Conservation (phyloP, 805 yeast species). For the Candida schatavii region DNA sequence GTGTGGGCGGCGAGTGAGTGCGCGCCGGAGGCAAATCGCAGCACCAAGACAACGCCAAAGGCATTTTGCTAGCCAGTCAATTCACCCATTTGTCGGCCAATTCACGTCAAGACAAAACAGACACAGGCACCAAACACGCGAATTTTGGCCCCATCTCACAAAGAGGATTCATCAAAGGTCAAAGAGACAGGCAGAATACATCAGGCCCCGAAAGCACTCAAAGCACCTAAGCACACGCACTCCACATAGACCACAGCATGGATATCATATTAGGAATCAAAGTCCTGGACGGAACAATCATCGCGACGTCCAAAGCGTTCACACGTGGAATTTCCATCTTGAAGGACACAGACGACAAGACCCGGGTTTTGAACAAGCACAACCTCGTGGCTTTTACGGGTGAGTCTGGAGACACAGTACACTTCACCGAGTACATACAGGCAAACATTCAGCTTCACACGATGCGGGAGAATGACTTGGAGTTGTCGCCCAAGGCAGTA, state of each 20-base stretch:
- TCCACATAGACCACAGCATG: conserved; percentile 44
- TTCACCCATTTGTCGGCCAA: no score
- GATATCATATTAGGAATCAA: conserved; percentile 87
- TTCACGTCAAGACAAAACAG: no score
- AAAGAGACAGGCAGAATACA: no score
- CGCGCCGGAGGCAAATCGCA: no score
- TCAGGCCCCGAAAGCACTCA: no score
- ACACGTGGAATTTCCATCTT: conserved; percentile 58
- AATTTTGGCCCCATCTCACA: no score
- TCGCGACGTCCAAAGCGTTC: conserved; percentile 94
- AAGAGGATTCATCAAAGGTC: no score
- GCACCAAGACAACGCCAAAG: no score
- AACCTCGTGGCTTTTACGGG: conserved; percentile 88
- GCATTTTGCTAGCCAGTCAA: no score
- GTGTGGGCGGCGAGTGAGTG: no score
- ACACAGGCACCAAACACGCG: no score
- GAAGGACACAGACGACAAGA: conserved; percentile 43
- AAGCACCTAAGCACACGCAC: neutral
- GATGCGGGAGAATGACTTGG: conserved; percentile 75
- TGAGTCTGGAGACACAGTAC: conserved; percentile 94
- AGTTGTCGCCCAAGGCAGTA: conserved; percentile 79
- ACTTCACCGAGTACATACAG: conserved; percentile 90
- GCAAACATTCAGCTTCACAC: conserved; percentile 88
- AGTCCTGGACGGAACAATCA: conserved; percentile 73
- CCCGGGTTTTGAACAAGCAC: conserved; percentile 65